phyloP scores from a whole-genome alignment of 176 grass and related monocot genomes.

The Raddia distichophylla region DNA sequence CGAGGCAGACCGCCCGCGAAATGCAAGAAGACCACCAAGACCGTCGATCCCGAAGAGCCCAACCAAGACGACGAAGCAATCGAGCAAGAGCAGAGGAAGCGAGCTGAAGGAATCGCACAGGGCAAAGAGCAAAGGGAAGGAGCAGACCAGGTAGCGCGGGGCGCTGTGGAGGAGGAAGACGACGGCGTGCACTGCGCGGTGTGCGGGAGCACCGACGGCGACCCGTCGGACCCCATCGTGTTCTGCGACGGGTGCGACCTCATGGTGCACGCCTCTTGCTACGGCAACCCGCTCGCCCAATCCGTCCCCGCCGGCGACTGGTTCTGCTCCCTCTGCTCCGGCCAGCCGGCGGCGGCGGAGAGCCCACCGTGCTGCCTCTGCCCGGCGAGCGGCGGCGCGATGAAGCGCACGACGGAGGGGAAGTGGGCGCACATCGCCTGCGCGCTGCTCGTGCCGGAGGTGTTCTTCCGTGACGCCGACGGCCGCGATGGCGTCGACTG shows the following conservation, averaged over 20 bases:
- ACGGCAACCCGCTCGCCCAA: slow-evolving; percentile 70
- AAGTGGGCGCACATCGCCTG: slow-evolving; percentile 86
- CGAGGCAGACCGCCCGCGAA: slow-evolving; percentile 9
- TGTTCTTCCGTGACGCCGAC: slow-evolving; percentile 81
- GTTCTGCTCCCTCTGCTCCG: slow-evolving; percentile 74
- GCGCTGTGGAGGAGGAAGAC: slow-evolving; percentile 45
- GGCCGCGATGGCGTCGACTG: slow-evolving; percentile 84
- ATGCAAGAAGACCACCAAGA: slow-evolving; percentile 12
- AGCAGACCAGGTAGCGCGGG: slow-evolving; percentile 9
- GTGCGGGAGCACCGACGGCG: slow-evolving; percentile 84
- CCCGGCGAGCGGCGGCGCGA: slow-evolving; percentile 61
- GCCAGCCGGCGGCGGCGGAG: neutral
- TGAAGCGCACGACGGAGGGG: slow-evolving; percentile 71
- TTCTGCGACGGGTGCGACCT: slow-evolving; percentile 96
- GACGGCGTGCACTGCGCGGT: slow-evolving; percentile 79
- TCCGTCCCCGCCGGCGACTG: slow-evolving; percentile 87
- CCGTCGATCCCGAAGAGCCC: neutral
- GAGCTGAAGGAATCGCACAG: slow-evolving; percentile 3
- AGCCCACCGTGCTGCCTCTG: slow-evolving; percentile 64
- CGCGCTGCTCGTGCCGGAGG: slow-evolving; percentile 85
- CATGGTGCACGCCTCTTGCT: slow-evolving; percentile 90
- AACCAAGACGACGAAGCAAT: neutral
- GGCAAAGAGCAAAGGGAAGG: neutral
- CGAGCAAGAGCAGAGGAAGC: neutral
- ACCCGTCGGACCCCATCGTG: slow-evolving; percentile 85